Evolutionary conservation across 2,329 filamentous ascomycete genomes (phyloP), one percentile per base, ranked within the genome.

Genomic region (Cyphellophora attinorum): DNA sequence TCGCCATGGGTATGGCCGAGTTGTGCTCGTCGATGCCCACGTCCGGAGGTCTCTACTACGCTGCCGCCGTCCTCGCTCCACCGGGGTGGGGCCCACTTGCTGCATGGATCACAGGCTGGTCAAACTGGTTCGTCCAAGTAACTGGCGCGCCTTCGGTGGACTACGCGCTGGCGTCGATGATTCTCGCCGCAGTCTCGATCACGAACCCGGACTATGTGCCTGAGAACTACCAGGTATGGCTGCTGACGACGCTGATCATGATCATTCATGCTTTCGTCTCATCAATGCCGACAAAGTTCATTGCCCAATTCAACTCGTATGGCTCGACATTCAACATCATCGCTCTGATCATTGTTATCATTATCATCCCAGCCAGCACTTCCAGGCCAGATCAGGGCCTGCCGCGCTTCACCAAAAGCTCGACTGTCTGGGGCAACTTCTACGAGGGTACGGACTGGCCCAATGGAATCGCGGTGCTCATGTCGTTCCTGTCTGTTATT

Each of bases 1-100:
- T 84, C 37, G 79, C 80, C 6, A 68, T 75, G 57, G 71, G 70
- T 13, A 77, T 78, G 72, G 47, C 80, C 2, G 80, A 85, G 56
- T 61, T 85, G 12, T 83, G 79, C 48, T 79, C 74, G 3, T 76
- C 74, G 29, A 83, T 84, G 79, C 79, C 79, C 3, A 83, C 79
- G 19, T 62, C 69, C 47, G 80, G 80, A 35, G 80, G 80, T 16
- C 61, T 85, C 11, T 85, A 85, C 56, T 85, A 85, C 53, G 79
- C 80, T 11, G 62, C 78, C 12, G 80, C 80, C 3, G 80, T 84
- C 1, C 66, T 85, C 5, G 80, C 80, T 16, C 77, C 77, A 5
- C 64, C 67, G 2, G 72, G 72, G 27, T 81, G 68, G 55, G 78
- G 78, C 0, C 77, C 78, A 2, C 68, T 81, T 34, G 78, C 77